phyloP scores from a whole-genome alignment of 179 eudicot species.

The Patellifolia procumbens region DNA sequence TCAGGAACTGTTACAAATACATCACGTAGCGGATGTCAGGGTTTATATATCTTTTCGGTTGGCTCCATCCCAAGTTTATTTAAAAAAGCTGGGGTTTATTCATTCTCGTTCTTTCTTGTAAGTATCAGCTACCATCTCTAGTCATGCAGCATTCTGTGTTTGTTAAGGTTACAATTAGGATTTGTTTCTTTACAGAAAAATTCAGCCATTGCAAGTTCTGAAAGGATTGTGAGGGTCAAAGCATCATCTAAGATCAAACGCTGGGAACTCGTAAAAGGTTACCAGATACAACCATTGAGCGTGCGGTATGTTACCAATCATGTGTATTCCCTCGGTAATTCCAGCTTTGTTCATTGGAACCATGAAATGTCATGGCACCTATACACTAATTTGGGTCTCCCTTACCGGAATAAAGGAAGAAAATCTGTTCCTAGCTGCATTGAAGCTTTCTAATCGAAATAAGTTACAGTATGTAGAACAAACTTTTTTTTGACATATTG shows the following conservation, averaged over 20 bases:
- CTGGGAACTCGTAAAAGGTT: constrained; percentile 41
- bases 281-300: constrained; percentile 12
- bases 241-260: constrained; percentile 40
- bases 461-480: background rate
- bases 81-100: constrained; percentile 58
- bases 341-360: background rate
- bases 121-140: constrained; percentile 25
- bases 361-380: background rate
- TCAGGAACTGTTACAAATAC: constrained; percentile 32
- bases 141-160: constrained; percentile 4
- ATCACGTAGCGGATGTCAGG: constrained; percentile 46
- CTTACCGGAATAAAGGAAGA: background rate
- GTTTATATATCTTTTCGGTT: constrained; percentile 56
- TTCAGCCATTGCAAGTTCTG: constrained; percentile 24
- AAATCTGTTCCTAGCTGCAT: background rate
- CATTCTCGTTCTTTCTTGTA: constrained; percentile 57
- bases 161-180: constrained; percentile 4
- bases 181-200: constrained; percentile 33
- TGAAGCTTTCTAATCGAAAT: background rate
- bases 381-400: background rate
- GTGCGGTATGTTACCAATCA: constrained; percentile 41
- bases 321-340: background rate
- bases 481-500: background rate
- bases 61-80: constrained; percentile 37
- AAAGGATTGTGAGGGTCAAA: constrained; percentile 46